Base-by-base conservation (phyloP, 2,329 filamentous ascomycete genomes). In the Pyrenophora graminea region DNA sequence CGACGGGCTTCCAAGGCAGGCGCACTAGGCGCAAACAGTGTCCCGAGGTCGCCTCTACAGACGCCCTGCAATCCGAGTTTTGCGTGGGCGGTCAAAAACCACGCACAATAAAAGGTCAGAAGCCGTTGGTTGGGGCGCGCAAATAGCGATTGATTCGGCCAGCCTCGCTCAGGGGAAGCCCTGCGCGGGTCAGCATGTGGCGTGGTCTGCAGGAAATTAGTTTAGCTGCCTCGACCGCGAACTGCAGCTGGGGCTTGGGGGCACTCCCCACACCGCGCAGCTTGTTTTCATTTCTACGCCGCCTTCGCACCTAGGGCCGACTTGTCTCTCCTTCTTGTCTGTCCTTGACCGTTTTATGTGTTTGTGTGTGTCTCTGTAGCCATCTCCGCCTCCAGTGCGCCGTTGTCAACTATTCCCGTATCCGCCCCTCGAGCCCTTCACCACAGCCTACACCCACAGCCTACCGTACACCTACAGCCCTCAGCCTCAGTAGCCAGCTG, bases 271-370 rank as follows among this genome's bases (percentile, higher is more conserved):
- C 37, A 39, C 37, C 41, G 40, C 46, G 46, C 41, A 44, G 37
- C 50, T 34, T 45, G 36, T 46, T 48, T 49, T 34, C 52, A 45
- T 50, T 46, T 49, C 53, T 45, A 45, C 46, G 51, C 48, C 37
- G 49, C 52, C 52, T 46, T 44, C 45, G 40, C 48, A 48, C 34
- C 34, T 31, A 45, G 38, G 21, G 18, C 39, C 37, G 37, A 39
- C 34, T 40, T 39, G 39, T 46, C 45, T 58, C 44, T 39, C 42
- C 48, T 54, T 53, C 52, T 37, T 47, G 49, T 53, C 48, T 41
- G 30, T 56, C 52, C 40, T 56, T 55, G 47, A 43, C 43, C 37
- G 37, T 30, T 49, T 44, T 32, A 36, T 19, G 47, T 21, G 23
- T 23, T 30, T 47, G 47, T 32, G 39, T 19, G 47, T 21, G 23